phyloP scores from a whole-genome alignment of 192 early-diverging fungal species.

The Podila horticola region DNA sequence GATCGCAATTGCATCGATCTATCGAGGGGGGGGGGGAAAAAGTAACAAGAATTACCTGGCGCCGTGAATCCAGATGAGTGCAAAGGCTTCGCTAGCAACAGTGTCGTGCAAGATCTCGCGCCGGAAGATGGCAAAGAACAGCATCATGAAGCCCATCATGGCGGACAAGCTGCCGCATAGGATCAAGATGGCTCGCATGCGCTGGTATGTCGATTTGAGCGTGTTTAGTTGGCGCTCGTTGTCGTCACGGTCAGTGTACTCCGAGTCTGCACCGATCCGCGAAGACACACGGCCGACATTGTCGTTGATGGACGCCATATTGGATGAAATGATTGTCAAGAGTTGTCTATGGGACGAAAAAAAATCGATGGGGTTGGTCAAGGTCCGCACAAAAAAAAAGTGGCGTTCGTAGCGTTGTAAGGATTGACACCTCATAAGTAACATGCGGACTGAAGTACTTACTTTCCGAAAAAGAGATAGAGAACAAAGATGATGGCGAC shows the following conservation, averaged over 20 bases:
- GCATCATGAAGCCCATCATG: constrained; percentile 51
- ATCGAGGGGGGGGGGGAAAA: background rate
- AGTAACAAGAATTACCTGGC: constrained; percentile 15
- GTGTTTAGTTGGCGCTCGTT: constrained; percentile 48
- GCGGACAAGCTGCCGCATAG: constrained; percentile 42
- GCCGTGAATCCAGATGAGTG: constrained; percentile 46
- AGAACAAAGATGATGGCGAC: constrained; percentile 46
- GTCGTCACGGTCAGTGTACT: constrained; percentile 47
- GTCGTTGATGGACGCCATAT: constrained; percentile 50
- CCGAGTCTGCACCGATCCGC: constrained; percentile 42
- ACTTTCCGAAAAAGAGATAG: constrained; percentile 52
- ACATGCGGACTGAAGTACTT: constrained; percentile 2
- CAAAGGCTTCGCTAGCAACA: constrained; percentile 34
- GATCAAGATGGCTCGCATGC: constrained; percentile 39
- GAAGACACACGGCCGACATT: constrained; percentile 44
- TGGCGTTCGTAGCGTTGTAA: background rate
- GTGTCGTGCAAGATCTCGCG: constrained; percentile 36
- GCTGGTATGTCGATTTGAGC: constrained; percentile 41
- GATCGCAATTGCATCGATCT: too few species aligned
- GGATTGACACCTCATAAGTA: background rate
- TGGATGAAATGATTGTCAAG: constrained; percentile 50
- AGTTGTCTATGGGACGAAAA: constrained; percentile 26
- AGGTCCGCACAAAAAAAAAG: background rate
- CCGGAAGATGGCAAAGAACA: constrained; percentile 46
- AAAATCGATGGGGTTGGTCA: background rate